Conservation (phyloP, 2,329 filamentous ascomycete genomes). For the Alternaria sp. region DNA sequence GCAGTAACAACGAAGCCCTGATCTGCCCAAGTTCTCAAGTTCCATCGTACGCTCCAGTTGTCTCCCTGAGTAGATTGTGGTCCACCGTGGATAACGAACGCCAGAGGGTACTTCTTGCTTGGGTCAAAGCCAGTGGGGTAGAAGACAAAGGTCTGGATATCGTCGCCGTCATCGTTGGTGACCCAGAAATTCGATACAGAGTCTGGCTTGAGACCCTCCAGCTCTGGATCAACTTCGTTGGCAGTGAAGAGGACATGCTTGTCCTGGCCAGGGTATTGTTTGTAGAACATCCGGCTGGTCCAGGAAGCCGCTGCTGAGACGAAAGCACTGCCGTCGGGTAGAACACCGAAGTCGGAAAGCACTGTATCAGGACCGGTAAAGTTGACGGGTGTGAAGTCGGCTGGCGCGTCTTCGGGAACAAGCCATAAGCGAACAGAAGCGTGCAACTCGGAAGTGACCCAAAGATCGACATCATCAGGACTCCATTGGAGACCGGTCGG, state of each 20-base stretch:
- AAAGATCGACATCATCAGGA: slow-evolving; percentile 38
- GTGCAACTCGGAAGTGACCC: slow-evolving; percentile 41
- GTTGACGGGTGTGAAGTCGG: slow-evolving; percentile 51
- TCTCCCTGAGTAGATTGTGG: slow-evolving; percentile 78
- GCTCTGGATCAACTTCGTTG: slow-evolving; percentile 68
- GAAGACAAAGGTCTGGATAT: slow-evolving; percentile 71
- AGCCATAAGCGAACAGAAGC: slow-evolving; percentile 60
- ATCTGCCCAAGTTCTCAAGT: slow-evolving; percentile 82
- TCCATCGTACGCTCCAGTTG: slow-evolving; percentile 83
- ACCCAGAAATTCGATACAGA: slow-evolving; percentile 76
- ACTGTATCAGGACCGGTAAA: slow-evolving; percentile 54
- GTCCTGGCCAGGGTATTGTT: slow-evolving; percentile 28
- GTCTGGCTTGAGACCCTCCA: slow-evolving; percentile 67
- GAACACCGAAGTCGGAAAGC: slow-evolving; percentile 57
- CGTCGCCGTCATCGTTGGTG: slow-evolving; percentile 62
- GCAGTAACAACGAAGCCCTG: slow-evolving; percentile 83
- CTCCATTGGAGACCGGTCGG: slow-evolving; percentile 39
- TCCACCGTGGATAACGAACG: slow-evolving; percentile 82
- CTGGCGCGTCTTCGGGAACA: slow-evolving; percentile 64
- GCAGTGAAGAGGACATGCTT: slow-evolving; percentile 63
- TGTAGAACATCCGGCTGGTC: slow-evolving; percentile 45
- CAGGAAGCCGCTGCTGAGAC: slow-evolving; percentile 41
- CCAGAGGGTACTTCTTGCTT: slow-evolving; percentile 76
- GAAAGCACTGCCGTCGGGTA: slow-evolving; percentile 63
- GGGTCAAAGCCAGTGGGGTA: slow-evolving; percentile 70